A percentile compares a stretch with the other conserved stretches of the same genome.
Conservation (phyloP, 2,329 filamentous ascomycete genomes). For the Ophiostoma triangulosporum region DNA sequence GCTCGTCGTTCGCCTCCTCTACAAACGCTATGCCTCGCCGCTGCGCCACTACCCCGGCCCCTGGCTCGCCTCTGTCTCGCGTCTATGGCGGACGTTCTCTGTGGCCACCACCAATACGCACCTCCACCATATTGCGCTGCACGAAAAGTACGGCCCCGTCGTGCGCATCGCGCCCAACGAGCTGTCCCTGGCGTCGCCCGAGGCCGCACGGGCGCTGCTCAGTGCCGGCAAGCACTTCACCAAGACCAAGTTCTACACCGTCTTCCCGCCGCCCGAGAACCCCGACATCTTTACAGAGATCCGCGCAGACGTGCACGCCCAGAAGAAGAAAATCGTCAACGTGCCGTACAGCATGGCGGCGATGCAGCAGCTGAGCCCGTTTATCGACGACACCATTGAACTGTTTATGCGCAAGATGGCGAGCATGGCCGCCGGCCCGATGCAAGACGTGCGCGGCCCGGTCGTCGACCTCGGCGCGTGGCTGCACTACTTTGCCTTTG, state of each 20-base stretch:
- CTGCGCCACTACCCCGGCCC: slow-evolving; percentile 24
- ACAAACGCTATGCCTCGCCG: slow-evolving; percentile 22
- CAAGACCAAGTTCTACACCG: slow-evolving; percentile 39
- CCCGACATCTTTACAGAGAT: slow-evolving; percentile 45
- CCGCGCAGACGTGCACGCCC: slow-evolving; percentile 38
- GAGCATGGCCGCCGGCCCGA: slow-evolving; percentile 19
- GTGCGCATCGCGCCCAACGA: slow-evolving; percentile 37
- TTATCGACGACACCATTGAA: slow-evolving; percentile 38
- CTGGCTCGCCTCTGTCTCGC: slow-evolving; percentile 21
- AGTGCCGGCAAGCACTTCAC: slow-evolving; percentile 37
- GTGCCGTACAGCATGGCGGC: slow-evolving; percentile 39
- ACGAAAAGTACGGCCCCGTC: slow-evolving; percentile 32
- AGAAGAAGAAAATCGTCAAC: slow-evolving; percentile 39
- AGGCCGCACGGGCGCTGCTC: slow-evolving; percentile 30
- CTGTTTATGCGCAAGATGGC: slow-evolving; percentile 30
- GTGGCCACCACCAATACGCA: slow-evolving; percentile 27
- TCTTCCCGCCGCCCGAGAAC: slow-evolving; percentile 43
- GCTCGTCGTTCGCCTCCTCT: slow-evolving; percentile 18
- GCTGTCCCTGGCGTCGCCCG: slow-evolving; percentile 32
- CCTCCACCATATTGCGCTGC: slow-evolving; percentile 29
- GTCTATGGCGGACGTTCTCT: slow-evolving; percentile 29
- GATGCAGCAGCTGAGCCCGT: slow-evolving; percentile 37
- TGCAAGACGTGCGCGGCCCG: slow-evolving; percentile 10
- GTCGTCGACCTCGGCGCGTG: slow-evolving; percentile 32
- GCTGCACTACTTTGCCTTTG: slow-evolving; percentile 32